These are phyloP conservation scores for Ceratobasidium theobromae DNA, from an alignment of 1,284 basidiomycete genomes.

Conservation along the genomic window DNA sequence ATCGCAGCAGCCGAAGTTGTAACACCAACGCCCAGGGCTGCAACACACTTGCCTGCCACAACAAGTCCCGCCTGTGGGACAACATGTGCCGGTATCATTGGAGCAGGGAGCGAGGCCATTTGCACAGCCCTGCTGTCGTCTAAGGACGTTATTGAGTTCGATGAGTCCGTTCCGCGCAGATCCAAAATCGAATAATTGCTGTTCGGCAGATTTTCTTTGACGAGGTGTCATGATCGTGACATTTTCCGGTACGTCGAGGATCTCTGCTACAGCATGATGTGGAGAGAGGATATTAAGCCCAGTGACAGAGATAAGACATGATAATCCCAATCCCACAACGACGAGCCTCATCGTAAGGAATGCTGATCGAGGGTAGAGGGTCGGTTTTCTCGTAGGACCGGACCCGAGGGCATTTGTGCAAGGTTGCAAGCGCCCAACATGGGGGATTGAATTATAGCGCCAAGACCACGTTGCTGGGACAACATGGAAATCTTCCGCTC, in stretches of 20 bases:
- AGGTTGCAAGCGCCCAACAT: no score
- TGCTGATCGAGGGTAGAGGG: no score
- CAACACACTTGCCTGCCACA: background rate
- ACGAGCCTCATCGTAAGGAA: no score
- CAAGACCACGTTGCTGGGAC: no score
- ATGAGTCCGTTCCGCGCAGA: conserved; percentile 7
- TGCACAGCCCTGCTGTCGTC: background rate
- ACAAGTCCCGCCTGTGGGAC: conserved; percentile 1
- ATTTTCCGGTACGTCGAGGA: background rate
- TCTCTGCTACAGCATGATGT: background rate
- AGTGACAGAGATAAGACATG: no score
- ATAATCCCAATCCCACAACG: no score
- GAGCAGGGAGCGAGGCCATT: background rate
- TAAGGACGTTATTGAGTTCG: background rate
- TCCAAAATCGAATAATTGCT: conserved; percentile 13
- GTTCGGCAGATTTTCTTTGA: background rate
- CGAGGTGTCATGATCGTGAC: conserved; percentile 13
- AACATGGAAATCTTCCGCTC: no score
- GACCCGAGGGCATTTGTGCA: no score
- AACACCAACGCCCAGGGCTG: background rate
- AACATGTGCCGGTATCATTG: background rate
- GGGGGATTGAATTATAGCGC: no score
- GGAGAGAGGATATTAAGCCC: background rate
- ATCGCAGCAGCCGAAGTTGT: background rate
- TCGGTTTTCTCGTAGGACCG: no score